Percentiles rank a stretch among this genome's conserved stretches.
Conservation (phyloP, 1,284 basidiomycete species). For the Pulveroboletus sp. region DNA sequence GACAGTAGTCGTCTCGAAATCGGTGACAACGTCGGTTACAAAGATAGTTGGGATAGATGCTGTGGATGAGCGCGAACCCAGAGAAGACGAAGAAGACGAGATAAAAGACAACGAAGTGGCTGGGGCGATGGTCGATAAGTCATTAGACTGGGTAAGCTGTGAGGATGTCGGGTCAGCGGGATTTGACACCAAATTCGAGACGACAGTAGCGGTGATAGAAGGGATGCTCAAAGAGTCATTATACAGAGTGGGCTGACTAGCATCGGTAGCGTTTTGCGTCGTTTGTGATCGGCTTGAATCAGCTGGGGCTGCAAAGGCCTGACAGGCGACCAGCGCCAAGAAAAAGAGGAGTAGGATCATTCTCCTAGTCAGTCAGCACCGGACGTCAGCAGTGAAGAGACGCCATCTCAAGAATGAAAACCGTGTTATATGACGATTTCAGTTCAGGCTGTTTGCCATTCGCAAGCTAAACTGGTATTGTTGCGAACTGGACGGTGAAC, state of each 20-base stretch:
- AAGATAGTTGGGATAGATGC: not conserved
- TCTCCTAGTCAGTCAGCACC: not conserved
- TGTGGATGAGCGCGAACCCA: not conserved
- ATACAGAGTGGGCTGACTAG: not conserved
- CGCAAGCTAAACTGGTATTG: not conserved
- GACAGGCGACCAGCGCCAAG: conserved; percentile 24
- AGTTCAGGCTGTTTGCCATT: conserved; percentile 7
- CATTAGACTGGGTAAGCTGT: not conserved
- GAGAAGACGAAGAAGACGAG: not conserved
- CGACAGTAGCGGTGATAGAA: not conserved
- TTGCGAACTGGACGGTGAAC: conserved; percentile 9
- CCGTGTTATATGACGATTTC: not conserved
- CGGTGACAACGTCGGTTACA: conserved; percentile 9
- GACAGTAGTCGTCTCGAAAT: conserved; percentile 10
- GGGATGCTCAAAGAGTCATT: not conserved
- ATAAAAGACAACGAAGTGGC: not conserved
- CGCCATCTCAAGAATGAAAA: not conserved
- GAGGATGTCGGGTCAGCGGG: not conserved
- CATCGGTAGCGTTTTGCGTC: not conserved
- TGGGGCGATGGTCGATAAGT: not conserved
- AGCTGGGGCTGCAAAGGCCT: conserved; percentile 13
- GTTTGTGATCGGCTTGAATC: conserved; percentile 1
- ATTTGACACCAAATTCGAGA: not conserved
- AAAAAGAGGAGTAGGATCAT: conserved; percentile 19
- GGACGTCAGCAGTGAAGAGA: not conserved